Conservation (phyloP, 2,329 filamentous ascomycete species). For the Penicillium concentricum region DNA sequence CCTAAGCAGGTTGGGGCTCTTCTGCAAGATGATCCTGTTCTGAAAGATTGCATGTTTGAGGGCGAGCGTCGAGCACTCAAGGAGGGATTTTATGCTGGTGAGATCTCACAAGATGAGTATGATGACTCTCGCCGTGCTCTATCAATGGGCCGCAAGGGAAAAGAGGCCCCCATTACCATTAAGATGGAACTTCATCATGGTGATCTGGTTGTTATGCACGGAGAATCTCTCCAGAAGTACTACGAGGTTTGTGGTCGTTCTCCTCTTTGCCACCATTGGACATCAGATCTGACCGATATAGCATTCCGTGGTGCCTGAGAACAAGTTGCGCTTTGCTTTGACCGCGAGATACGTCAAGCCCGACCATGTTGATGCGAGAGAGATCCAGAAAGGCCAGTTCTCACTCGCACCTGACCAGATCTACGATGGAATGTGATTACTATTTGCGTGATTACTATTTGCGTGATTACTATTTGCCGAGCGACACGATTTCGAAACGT, state of each 20-base stretch:
- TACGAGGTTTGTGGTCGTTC: conserved; percentile 44
- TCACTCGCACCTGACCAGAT: conserved; percentile 24
- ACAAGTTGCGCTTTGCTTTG: conserved; percentile 36
- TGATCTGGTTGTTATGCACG: conserved; percentile 60
- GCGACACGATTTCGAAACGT: not conserved
- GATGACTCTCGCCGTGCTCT: conserved; percentile 23
- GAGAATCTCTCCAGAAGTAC: conserved; percentile 53
- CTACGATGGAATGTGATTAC: conserved; percentile 31
- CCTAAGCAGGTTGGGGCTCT: conserved; percentile 1
- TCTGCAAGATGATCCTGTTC: conserved; percentile 31
- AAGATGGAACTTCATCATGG: conserved; percentile 54
- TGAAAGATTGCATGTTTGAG: conserved; percentile 31
- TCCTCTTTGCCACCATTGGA: not conserved
- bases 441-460: no score
- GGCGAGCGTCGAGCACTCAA: conserved; percentile 26
- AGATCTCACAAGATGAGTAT: conserved; percentile 26
- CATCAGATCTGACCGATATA: conserved; percentile 11
- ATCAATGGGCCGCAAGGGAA: conserved; percentile 22
- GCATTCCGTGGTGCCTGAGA: conserved; percentile 34
- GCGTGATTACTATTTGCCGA: conserved; percentile 10
- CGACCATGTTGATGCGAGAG: conserved; percentile 19
- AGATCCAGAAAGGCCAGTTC: conserved; percentile 32
- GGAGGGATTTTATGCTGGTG: conserved; percentile 12
- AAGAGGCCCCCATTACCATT: conserved; percentile 36
- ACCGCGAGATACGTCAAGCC: conserved; percentile 37